Evolutionary conservation across 352 stramenopile species (phyloP).

Genomic region (Elongisporangium undulatum): DNA sequence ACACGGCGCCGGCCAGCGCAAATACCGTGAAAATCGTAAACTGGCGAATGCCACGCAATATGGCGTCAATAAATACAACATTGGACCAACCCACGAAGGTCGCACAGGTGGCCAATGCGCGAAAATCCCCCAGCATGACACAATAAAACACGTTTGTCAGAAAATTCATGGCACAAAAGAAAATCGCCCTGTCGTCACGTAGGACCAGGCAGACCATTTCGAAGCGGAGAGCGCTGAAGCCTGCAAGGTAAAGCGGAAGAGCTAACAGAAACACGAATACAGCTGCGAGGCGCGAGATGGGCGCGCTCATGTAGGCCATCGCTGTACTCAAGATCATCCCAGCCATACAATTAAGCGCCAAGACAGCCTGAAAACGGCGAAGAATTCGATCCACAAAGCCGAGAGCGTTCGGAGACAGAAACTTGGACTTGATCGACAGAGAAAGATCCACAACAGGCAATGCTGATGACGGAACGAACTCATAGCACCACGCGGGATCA

Average conservation of each 20-base stretch:
- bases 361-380: conserved; percentile 11
- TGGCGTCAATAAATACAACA: conserved; percentile 23
- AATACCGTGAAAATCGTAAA: conserved; percentile 5
- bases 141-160: conserved; percentile 20
- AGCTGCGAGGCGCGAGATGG: conserved; percentile 6
- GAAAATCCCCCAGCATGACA: conserved; percentile 21
- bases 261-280: conserved; percentile 13
- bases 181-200: conserved; percentile 35
- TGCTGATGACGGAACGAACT: conserved; percentile 17
- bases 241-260: conserved; percentile 19
- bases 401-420: conserved; percentile 13
- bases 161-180: conserved; percentile 22
- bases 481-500: conserved; percentile 5
- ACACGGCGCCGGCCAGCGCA: neutral
- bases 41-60: conserved; percentile 18
- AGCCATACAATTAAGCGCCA: conserved; percentile 11
- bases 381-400: conserved; percentile 14
- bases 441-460: conserved; percentile 28
- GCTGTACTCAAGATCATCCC: conserved; percentile 16
- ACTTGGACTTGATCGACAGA: conserved; percentile 25
- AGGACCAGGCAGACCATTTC: conserved; percentile 27
- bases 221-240: conserved; percentile 23
- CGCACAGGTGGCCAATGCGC: conserved; percentile 12
- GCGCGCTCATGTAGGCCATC: conserved; percentile 13
- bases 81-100: conserved; percentile 27